A percentile compares a stretch with the other conserved stretches of the same genome.
phyloP scores from a whole-genome alignment of 2,329 filamentous ascomycete species.

The Acrodontium crateriforme region DNA sequence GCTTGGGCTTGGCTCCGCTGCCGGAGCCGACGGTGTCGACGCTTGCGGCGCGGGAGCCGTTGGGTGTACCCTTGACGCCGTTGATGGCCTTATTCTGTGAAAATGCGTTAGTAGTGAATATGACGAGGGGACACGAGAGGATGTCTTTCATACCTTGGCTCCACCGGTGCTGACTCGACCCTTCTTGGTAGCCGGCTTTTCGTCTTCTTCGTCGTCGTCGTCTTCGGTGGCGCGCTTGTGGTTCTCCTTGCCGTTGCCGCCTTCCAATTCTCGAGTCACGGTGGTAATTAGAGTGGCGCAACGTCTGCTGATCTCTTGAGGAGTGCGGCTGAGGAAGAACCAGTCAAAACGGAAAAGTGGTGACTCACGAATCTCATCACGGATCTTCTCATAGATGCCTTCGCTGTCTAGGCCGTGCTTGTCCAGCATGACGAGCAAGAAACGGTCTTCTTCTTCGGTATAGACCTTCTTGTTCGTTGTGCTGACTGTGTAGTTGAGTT shows the following conservation, averaged over 20 bases:
- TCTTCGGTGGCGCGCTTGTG: slow-evolving; percentile 75
- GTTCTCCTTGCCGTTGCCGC: slow-evolving; percentile 36
- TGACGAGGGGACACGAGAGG: slow-evolving; percentile 1
- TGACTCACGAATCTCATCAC: slow-evolving; percentile 91
- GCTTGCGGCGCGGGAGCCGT: slow-evolving; percentile 73
- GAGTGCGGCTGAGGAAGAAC: slow-evolving; percentile 95
- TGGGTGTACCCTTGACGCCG: slow-evolving; percentile 68
- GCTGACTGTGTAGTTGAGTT: slow-evolving; percentile 97
- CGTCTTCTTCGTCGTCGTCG: slow-evolving; percentile 64
- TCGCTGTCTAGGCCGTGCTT: slow-evolving; percentile 86
- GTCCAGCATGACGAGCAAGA: slow-evolving; percentile 85
- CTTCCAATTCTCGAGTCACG: slow-evolving; percentile 85
- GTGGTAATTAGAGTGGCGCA: slow-evolving; percentile 92
- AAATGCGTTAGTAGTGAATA: slow-evolving; percentile 1
- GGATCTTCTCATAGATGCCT: slow-evolving; percentile 78
- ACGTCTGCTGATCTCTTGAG: slow-evolving; percentile 78
- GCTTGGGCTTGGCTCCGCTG: slow-evolving; percentile 35
- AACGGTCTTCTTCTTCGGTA: slow-evolving; percentile 94
- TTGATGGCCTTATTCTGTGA: slow-evolving; percentile 83
- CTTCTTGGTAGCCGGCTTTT: slow-evolving; percentile 78
- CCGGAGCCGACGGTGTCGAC: slow-evolving; percentile 61
- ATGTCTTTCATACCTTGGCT: slow-evolving; percentile 54
- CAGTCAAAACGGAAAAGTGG: slow-evolving; percentile 96
- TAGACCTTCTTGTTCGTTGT: slow-evolving; percentile 99
- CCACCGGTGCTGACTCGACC: slow-evolving; percentile 51